Evolutionary conservation across 73 alveolate species (phyloP).

Genomic region (Paramecium primaurelia): DNA sequence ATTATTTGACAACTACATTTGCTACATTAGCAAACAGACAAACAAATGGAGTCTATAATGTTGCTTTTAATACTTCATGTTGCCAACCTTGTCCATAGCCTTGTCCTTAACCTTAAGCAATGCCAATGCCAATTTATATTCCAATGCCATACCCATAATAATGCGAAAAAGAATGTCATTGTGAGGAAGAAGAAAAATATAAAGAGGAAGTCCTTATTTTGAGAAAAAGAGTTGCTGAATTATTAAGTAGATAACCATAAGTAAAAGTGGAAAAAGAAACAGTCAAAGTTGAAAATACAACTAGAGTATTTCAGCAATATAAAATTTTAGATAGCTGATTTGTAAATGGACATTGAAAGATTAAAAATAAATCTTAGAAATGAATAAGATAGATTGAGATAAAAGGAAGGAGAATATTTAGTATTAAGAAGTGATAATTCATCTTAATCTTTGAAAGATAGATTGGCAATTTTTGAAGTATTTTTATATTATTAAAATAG

Average conservation of each 20-base stretch:
- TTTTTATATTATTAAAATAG: neutral
- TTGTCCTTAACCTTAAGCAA: conserved; percentile 1
- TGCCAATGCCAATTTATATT: conserved; percentile 4
- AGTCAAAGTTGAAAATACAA: conserved; percentile 4
- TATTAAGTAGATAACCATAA: conserved; percentile 17
- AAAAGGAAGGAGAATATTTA: neutral
- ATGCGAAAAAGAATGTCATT: conserved; percentile 20
- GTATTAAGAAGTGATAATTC: neutral
- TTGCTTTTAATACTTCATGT: neutral
- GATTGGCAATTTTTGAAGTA: neutral
- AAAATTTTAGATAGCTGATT: neutral
- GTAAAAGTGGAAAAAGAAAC: conserved; percentile 18
- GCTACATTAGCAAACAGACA: neutral
- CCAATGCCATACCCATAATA: conserved; percentile 4
- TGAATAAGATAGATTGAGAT: neutral
- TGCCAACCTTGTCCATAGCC: conserved; percentile 2
- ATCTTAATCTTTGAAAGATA: neutral
- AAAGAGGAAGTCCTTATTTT: conserved; percentile 9
- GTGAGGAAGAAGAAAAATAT: conserved; percentile 1
- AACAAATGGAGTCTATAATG: neutral
- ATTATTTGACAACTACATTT: conserved; percentile 16
- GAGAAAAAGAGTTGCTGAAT: conserved; percentile 39
- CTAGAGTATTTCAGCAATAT: neutral
- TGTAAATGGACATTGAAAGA: neutral
- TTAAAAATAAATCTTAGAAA: neutral